Base-by-base conservation (phyloP, 2,329 filamentous ascomycete genomes). In the Xylariaceae sp. region DNA sequence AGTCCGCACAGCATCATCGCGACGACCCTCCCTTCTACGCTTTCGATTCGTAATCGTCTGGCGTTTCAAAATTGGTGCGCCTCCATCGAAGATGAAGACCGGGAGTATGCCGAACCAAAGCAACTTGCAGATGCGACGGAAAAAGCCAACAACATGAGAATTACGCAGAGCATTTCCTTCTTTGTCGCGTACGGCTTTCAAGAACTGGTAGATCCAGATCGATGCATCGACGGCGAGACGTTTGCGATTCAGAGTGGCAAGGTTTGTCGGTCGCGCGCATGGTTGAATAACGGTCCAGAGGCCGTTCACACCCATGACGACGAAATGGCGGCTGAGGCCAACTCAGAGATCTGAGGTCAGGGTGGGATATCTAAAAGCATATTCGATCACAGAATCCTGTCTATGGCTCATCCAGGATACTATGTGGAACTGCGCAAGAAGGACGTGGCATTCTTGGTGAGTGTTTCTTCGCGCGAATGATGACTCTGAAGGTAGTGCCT, bases 121-220 rank as follows among this genome's bases (percentile, higher is more conserved):
- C 1, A 99, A 80, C 70, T 99, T 99, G 80, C 94, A 99, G 70
- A 99, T 96, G 56, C 94, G 86, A 48, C 94, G 89, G 74, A 99
- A 99, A 81, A 99, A 99, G 37, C 95, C 94, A 41, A 99, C 89
- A 34, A 99, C 84, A 67, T 99, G 94, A 29, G 89, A 92, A 74
- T 96, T 99, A 60, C 92, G 89, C 49, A 99, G 79, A 1, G 94
- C 94, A 68, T 99, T 96, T 50, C 94, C 94, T 72, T 99, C 94
- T 67, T 97, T 96, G 74, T 99, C 94, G 65, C 94, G 92, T 10
- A 99, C 94, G 9, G 95, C 94, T 75, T 99, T 99, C 65, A 99
- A 84, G 67, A 99, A 99, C 69, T 99, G 94, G 78, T 99, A 99
- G 65, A 99, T 97, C 94, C 94, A 99, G 69, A 99, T 99, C 12